Conservation (phyloP, 768 basidiomycete species). For the Phanerochaete sordida region DNA sequence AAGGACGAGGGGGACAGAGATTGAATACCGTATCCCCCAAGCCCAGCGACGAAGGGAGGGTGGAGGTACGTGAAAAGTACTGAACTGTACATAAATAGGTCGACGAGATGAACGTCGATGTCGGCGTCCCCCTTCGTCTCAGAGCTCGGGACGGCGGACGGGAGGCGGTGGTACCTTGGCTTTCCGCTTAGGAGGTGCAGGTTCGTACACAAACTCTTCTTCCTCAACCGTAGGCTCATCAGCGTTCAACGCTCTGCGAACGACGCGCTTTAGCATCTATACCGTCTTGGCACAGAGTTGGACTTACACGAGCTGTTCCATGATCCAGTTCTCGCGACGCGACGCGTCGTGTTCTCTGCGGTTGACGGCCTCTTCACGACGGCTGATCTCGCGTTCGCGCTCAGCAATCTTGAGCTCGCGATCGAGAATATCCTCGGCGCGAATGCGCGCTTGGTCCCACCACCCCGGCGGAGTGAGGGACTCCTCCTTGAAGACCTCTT, state of each 20-base stretch:
- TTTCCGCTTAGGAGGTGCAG: constrained; percentile 61
- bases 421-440: constrained; percentile 79
- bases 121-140: constrained; percentile 81
- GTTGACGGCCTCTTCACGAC: constrained; percentile 82
- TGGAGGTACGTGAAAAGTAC: constrained; percentile 53
- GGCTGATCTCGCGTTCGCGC: constrained; percentile 81
- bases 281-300: not conserved
- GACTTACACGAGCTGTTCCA: constrained; percentile 87
- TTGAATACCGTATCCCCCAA: constrained; percentile 79
- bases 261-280: not conserved
- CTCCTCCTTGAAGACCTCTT: constrained; percentile 83
- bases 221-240: constrained; percentile 63
- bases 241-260: constrained; percentile 62
- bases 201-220: constrained; percentile 81
- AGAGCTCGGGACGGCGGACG: constrained; percentile 88
- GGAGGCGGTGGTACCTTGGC: constrained; percentile 86
- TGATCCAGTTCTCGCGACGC: constrained; percentile 85
- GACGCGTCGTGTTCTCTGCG: constrained; percentile 85
- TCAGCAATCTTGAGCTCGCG: constrained; percentile 84
- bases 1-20: constrained; percentile 71
- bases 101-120: constrained; percentile 36
- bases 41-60: constrained; percentile 82
- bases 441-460: constrained; percentile 62
- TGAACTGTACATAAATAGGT: constrained; percentile 40
- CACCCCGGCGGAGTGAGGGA: constrained; percentile 78